phyloP scores from a whole-genome alignment of 2,329 filamentous ascomycete genomes.

The Magnaporthiopsis poae region DNA sequence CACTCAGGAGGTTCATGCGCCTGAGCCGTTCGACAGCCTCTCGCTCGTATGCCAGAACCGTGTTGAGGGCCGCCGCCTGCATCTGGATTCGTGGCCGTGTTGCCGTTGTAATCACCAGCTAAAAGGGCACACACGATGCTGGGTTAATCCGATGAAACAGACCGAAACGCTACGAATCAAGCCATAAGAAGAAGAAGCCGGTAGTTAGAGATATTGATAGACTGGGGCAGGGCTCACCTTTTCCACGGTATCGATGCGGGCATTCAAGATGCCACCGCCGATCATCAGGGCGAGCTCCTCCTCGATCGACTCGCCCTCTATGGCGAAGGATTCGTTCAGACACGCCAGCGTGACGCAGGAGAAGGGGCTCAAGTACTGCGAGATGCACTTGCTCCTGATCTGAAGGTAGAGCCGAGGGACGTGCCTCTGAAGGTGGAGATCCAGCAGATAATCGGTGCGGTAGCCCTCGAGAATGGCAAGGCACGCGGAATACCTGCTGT shows the following conservation, averaged over 20 bases:
- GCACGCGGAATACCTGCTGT: conserved; percentile 78
- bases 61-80: conserved; percentile 58
- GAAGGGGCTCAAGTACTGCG: conserved; percentile 86
- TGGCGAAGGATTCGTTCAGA: conserved; percentile 67
- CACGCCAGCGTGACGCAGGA: conserved; percentile 73
- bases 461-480: conserved; percentile 74
- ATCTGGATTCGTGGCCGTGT: conserved; percentile 57
- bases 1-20: conserved; percentile 63
- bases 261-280: conserved; percentile 57
- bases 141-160: background rate
- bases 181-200: background rate
- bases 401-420: conserved; percentile 58
- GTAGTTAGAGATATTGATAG: background rate
- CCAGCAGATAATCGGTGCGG: conserved; percentile 77
- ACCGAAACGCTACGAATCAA: background rate
- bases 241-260: conserved; percentile 76
- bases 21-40: conserved; percentile 68
- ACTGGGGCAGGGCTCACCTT: conserved; percentile 32
- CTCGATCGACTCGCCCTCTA: conserved; percentile 53
- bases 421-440: conserved; percentile 72
- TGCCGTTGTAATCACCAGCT: conserved; percentile 62
- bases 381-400: conserved; percentile 83
- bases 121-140: conserved; percentile 3
- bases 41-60: conserved; percentile 61
- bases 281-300: conserved; percentile 74